Evolutionary conservation across 352 stramenopile genomes (phyloP).

Genomic region (Elongisporangium prolatum): DNA sequence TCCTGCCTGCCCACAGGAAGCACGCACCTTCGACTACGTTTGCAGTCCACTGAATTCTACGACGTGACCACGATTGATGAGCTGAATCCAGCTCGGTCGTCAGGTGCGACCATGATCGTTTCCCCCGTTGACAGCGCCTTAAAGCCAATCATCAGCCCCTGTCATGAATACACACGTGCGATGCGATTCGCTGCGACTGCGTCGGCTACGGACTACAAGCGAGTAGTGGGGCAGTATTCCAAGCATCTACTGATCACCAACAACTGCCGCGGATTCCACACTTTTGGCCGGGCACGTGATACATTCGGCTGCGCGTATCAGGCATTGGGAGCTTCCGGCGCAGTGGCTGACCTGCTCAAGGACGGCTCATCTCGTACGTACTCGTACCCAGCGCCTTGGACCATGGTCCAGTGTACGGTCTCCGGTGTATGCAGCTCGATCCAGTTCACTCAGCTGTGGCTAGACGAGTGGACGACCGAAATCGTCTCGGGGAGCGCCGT

Average conservation of each 20-base stretch:
- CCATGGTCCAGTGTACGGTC: slow-evolving; percentile 34
- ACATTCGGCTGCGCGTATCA: slow-evolving; percentile 26
- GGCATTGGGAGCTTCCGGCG: slow-evolving; percentile 22
- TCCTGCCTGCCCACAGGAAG: slow-evolving; percentile 14
- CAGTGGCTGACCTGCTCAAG: slow-evolving; percentile 13
- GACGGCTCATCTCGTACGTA: slow-evolving; percentile 2
- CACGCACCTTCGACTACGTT: slow-evolving; percentile 19
- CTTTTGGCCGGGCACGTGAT: slow-evolving; percentile 18
- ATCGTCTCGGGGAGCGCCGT: slow-evolving; percentile 5
- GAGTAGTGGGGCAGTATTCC: slow-evolving; percentile 18
- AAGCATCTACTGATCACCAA: slow-evolving; percentile 15
- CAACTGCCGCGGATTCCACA: slow-evolving; percentile 16
- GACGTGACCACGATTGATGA: slow-evolving; percentile 19
- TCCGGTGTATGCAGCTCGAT: slow-evolving; percentile 32
- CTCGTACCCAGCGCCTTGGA: slow-evolving; percentile 30
- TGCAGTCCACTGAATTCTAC: slow-evolving; percentile 29
- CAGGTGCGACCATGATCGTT: slow-evolving; percentile 22
- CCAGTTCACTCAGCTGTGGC: slow-evolving; percentile 33
- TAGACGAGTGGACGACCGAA: slow-evolving; percentile 26
- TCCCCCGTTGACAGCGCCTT: slow-evolving; percentile 15
- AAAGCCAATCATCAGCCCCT: slow-evolving; percentile 14
- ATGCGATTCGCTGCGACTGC: slow-evolving; percentile 11
- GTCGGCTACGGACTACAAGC: slow-evolving; percentile 13
- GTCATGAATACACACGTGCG: slow-evolving; percentile 6
- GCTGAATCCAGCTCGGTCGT: slow-evolving; percentile 20